Evolutionary conservation across 148 eudicot species (phyloP).

Genomic region (Beta vulgaris): DNA sequence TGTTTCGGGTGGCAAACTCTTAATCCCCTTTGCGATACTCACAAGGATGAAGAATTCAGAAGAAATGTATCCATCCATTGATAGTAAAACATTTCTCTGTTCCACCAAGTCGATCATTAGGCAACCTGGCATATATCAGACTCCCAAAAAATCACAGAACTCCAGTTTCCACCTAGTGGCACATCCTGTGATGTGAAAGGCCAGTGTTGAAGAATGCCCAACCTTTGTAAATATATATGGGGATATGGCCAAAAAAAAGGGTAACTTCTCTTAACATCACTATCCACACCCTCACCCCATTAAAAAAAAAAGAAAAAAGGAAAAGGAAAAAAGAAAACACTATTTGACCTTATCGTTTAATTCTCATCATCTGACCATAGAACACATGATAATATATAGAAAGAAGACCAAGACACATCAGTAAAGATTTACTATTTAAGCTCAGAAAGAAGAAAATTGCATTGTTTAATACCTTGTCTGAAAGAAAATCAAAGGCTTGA

Average conservation of each 20-base stretch:
- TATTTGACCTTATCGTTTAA: not conserved
- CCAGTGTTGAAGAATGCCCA: not conserved
- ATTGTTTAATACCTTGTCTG: constrained; percentile 56
- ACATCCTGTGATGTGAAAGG: not conserved
- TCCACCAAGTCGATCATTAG: not conserved
- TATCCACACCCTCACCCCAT: no score
- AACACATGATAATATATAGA: not conserved
- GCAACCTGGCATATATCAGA: not conserved
- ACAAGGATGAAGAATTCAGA: no score
- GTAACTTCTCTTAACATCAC: not conserved
- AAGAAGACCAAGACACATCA: not conserved
- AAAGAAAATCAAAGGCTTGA: constrained; percentile 46
- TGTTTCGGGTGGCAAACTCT: no score
- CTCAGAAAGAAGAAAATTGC: not conserved
- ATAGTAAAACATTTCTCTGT: not conserved
- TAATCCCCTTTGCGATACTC: no score
- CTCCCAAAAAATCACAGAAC: not conserved
- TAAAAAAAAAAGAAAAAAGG: no score
- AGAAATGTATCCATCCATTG: no score
- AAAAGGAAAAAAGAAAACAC: not conserved
- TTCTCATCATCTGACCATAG: not conserved
- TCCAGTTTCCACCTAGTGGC: not conserved
- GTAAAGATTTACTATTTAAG: not conserved
- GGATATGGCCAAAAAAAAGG: not conserved
- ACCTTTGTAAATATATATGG: not conserved